A percentile compares a stretch with the other conserved stretches of the same genome.
phyloP scores from a whole-genome alignment of 306 rosid species.

The Cucumis melo region DNA sequence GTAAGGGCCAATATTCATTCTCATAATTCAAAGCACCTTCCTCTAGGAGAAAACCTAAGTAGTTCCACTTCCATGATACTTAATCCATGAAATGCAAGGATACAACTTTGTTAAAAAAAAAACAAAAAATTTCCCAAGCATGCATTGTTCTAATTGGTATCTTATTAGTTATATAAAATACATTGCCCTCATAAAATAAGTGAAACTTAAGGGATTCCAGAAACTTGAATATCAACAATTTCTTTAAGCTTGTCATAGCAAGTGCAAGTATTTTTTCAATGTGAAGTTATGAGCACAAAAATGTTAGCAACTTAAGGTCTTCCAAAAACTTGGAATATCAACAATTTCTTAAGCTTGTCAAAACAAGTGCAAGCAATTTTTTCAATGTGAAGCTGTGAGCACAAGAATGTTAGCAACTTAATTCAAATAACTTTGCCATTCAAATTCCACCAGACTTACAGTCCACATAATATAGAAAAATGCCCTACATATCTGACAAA shows the following conservation, averaged over 20 bases:
- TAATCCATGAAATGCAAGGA: background rate
- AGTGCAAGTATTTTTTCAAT: background rate
- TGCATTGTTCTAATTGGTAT: background rate
- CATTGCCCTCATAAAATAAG: background rate
- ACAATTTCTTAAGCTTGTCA: background rate
- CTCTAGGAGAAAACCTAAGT: background rate
- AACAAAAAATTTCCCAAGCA: background rate
- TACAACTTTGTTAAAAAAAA: background rate
- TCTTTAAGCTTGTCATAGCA: background rate
- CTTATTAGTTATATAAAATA: background rate
- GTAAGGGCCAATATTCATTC: too few species aligned
- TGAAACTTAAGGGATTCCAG: background rate
- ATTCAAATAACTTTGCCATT: background rate
- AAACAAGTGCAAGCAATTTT: background rate
- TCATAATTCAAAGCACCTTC: background rate
- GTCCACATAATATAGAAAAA: background rate
- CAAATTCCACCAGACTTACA: conserved; percentile 4
- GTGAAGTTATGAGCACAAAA: background rate
- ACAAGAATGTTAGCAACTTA: background rate
- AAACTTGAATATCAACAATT: background rate
- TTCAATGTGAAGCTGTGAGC: background rate
- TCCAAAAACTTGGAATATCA: background rate
- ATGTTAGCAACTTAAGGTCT: background rate
- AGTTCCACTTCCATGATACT: background rate
- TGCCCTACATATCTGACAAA: background rate